Evolutionary conservation across 306 rosid genomes (phyloP).

Genomic region (Abrus pulchellus): DNA sequence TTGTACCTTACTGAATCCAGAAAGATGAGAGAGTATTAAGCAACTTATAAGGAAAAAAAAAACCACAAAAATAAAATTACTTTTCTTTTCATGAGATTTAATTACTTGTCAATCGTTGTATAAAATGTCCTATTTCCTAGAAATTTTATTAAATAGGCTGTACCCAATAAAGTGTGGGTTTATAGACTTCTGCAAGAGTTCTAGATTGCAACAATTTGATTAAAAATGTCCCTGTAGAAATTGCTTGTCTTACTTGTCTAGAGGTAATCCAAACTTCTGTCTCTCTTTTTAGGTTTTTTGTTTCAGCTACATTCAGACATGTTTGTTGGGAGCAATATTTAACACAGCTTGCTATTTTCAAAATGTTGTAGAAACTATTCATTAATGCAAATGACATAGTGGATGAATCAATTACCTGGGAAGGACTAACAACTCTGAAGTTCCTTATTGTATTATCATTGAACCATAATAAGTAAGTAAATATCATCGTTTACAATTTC

Average conservation of each 20-base stretch:
- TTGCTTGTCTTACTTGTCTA: conserved; percentile 62
- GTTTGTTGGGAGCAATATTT: conserved; percentile 3
- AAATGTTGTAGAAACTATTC: conserved; percentile 67
- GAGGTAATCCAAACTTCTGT: conserved; percentile 58
- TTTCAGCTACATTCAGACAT: conserved; percentile 16
- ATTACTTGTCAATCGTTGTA: conserved; percentile 27
- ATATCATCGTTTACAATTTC: conserved; percentile 40
- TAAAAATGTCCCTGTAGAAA: conserved; percentile 61
- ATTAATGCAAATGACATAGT: conserved; percentile 66
- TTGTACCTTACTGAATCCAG: not conserved
- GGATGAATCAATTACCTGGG: conserved; percentile 77
- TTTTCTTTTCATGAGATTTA: conserved; percentile 2
- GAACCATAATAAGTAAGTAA: conserved; percentile 82
- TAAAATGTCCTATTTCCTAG: conserved; percentile 1
- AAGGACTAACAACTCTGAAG: conserved; percentile 68
- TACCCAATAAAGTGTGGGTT: conserved; percentile 88
- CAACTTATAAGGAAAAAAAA: not conserved
- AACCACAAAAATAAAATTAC: not conserved
- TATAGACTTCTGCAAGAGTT: conserved; percentile 72
- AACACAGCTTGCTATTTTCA: conserved; percentile 39
- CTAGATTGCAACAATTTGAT: conserved; percentile 75
- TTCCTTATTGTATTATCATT: conserved; percentile 68
- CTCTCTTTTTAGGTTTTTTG: conserved; percentile 33
- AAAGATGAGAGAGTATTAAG: conserved; percentile 12
- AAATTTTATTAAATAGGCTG: conserved; percentile 59